Evolutionary conservation across 2,329 filamentous ascomycete species (phyloP), one percentile per base, ranked within the genome.

Genomic region (Colletotrichum paranaense): DNA sequence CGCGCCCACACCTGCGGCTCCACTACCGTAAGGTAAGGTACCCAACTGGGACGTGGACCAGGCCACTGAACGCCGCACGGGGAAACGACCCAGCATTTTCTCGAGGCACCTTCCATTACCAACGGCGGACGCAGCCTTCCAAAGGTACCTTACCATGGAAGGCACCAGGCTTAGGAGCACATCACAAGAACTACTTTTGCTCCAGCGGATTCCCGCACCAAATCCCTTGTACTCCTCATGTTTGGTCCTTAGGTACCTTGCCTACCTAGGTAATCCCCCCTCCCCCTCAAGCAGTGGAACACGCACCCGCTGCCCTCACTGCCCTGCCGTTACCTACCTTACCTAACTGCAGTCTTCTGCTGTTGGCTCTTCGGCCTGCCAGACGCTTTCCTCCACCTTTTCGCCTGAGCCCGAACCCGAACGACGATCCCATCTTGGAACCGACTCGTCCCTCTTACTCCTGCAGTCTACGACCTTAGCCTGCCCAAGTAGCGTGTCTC

Each of bases 331-430:
- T 46, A 62, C 32, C 30, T 32, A 32, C 32, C 32, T 35, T 35
- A 35, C 32, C 32, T 35, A 35, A 35, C 32, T 35, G 32, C 32
- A 35, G 28, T 35, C n/a, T 49, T 8, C 59, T 59, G n/a, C 32
- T 59, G 28, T 24, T 32, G 26, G 5, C 30, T 14, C 65, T 55
- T 22, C 46, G 24, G 8, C 38, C 64, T 68, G 52, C 69, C 59
- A 66, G 42, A 46, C 66, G 49, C 30, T 66, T 46, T 52, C 66
- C 57, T 68, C 58, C 69, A 63, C 69, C 65, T 42, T 64, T 62
- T 70, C 70, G 70, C 70, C 70, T 62, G 60, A 70, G 60, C 70
- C 70, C 60, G 62, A 73, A 59, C 55, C 66, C 42, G 67, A 73
- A 70, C 70, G 70, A 57, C 70, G 70, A 73, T 73, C 60, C 55